These are phyloP conservation scores for Perkinsus marinus DNA, from an alignment of 169 alveolate species.

Conservation along the genomic window DNA sequence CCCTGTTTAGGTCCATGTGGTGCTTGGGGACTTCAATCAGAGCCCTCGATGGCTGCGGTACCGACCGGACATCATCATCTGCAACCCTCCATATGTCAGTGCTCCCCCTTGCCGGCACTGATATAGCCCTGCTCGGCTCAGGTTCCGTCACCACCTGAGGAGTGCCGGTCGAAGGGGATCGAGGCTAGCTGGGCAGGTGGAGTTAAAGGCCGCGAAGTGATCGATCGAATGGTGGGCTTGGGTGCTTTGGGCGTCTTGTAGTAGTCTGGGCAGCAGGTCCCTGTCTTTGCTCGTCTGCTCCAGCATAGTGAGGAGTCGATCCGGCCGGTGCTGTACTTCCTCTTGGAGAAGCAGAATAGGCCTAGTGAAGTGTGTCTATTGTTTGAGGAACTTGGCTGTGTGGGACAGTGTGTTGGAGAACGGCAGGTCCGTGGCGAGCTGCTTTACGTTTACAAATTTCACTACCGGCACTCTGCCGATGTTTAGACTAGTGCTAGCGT, in stretches of 20 bases:
- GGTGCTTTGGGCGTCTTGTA: too few species aligned
- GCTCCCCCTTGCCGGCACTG: neutral
- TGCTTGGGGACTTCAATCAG: neutral
- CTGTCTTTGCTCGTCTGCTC: neutral
- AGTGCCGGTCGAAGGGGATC: neutral
- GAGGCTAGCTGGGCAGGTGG: neutral
- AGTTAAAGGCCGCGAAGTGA: neutral
- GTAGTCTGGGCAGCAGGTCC: neutral
- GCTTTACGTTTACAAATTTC: neutral
- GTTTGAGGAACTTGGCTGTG: neutral
- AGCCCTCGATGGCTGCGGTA: neutral
- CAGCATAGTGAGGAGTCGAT: neutral
- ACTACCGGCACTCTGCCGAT: neutral
- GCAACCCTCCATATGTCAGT: neutral
- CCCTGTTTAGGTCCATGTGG: neutral
- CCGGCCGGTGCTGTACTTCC: neutral
- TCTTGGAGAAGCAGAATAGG: neutral
- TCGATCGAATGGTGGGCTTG: neutral
- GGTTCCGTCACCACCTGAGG: neutral
- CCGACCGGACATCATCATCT: neutral
- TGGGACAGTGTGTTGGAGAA: neutral
- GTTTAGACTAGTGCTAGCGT: neutral
- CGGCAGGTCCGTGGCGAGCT: neutral
- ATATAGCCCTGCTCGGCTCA: neutral
- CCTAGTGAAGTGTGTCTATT: neutral